Conservation (phyloP, 1,139 yeast species). For the Blastobotrys ciferrii region DNA sequence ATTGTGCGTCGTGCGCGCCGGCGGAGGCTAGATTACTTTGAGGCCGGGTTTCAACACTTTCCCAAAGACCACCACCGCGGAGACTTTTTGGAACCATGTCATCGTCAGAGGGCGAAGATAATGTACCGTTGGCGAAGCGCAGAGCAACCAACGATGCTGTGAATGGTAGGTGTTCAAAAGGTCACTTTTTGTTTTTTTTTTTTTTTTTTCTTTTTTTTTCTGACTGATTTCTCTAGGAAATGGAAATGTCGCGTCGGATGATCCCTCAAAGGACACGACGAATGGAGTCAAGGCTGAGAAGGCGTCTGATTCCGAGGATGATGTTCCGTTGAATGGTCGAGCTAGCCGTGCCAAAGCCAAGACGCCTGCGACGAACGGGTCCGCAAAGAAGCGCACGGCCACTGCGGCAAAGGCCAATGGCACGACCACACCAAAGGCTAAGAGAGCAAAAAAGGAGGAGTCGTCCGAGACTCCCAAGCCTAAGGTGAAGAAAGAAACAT, state of each 20-base stretch:
- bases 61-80: background rate
- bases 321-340: conserved; percentile 9
- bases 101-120: conserved; percentile 17
- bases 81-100: conserved; percentile 5
- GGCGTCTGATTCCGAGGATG: conserved; percentile 16
- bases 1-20: background rate
- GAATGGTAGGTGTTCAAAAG: background rate
- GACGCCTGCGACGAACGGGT: conserved; percentile 10
- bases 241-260: background rate
- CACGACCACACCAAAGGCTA: conserved; percentile 11
- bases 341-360: background rate
- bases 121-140: conserved; percentile 15
- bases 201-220: background rate
- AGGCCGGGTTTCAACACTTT: background rate
- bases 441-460: conserved; percentile 15
- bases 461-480: conserved; percentile 9
- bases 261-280: conserved; percentile 2
- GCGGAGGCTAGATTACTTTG: background rate
- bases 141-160: background rate
- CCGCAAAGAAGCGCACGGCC: background rate
- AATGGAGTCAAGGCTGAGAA: conserved; percentile 6
- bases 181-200: background rate
- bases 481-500: conserved; percentile 8
- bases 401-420: background rate
- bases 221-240: background rate